Base-by-base conservation (phyloP, 805 yeast genomes). In the Lachancea mirantina region DNA sequence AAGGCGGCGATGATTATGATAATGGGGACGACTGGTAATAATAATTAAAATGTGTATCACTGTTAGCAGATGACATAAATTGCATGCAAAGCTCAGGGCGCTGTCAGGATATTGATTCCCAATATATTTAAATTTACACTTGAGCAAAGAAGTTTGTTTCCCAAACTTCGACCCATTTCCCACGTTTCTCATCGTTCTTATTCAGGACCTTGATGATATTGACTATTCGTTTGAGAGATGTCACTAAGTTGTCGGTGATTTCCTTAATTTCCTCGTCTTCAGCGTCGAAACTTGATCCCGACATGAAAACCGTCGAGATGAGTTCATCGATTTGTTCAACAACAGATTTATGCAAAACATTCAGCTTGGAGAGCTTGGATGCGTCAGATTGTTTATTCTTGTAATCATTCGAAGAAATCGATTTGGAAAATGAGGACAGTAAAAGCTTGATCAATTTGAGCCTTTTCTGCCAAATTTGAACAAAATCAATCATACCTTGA, bases 1-100 rank as follows among this genome's bases (percentile, higher is more conserved):
- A 81, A 39, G 94, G 83, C 45, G 92, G 82, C 42, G 88, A 82
- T 39, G 94, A 84, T 44, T 94, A 83, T 43, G 96, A 88, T 46
- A 87, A 82, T 43, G 79, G 72, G 14, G 79, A 73, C 34, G 95
- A 84, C 33, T 79, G 85, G 85, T 72, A 42, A 46, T 13, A n/a
- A 22, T 14, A 15, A 14, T 26, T 19, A 23, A 8, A 23, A 10
- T 23, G 15, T 14, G 26, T 23, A 23, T 14, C 26, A 23, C 11
- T 8, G 15, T 23, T 13, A 13, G 9, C 26, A n/a, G 9, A 8
- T 23, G 15, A n/a, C 11, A 23, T 19, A 19, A 19, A 8, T 19
- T 8, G 22, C n/a, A n/a, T n/a, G n/a, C n/a, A n/a, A n/a, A n/a
- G n/a, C n/a, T n/a, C n/a, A n/a, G n/a, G n/a, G n/a, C n/a, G n/a